Conservation (phyloP, 768 basidiomycete genomes). For the Mycena galopus region DNA sequence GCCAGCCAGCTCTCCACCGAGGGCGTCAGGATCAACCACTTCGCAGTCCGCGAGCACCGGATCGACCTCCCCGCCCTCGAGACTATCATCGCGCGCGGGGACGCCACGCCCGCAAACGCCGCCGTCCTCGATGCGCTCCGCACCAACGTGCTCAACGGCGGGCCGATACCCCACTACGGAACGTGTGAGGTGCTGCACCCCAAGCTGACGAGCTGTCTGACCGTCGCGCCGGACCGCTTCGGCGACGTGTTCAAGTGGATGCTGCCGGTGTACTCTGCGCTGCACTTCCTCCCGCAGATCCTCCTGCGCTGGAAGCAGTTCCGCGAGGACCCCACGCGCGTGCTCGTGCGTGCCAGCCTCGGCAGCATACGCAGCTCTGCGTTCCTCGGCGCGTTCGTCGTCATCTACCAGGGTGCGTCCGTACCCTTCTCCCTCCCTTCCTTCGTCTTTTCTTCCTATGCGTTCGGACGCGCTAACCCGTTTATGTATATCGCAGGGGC, state of each 20-base stretch:
- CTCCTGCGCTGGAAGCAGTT: slow-evolving; percentile 84
- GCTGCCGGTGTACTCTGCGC: slow-evolving; percentile 85
- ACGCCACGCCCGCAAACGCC: slow-evolving; percentile 67
- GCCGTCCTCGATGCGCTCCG: slow-evolving; percentile 61
- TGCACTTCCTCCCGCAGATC: slow-evolving; percentile 90
- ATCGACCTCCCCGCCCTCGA: slow-evolving; percentile 73
- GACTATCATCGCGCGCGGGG: slow-evolving; percentile 60
- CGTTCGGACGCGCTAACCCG: background rate
- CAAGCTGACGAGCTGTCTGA: slow-evolving; percentile 67
- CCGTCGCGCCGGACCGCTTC: slow-evolving; percentile 78
- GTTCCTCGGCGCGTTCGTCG: slow-evolving; percentile 87
- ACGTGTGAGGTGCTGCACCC: slow-evolving; percentile 88
- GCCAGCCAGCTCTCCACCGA: slow-evolving; percentile 75
- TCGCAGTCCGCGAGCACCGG: slow-evolving; percentile 68
- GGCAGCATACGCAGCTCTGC: slow-evolving; percentile 89
- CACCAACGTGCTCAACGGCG: slow-evolving; percentile 49
- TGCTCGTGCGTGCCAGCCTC: slow-evolving; percentile 72
- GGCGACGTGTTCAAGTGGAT: slow-evolving; percentile 88
- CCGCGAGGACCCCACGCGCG: slow-evolving; percentile 70
- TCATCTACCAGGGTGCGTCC: slow-evolving; percentile 82
- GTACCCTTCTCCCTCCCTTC: background rate
- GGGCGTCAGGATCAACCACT: slow-evolving; percentile 71
- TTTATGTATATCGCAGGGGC: slow-evolving; percentile 54
- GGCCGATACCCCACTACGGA: slow-evolving; percentile 62
- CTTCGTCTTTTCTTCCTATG: background rate